A percentile compares a stretch with the other conserved stretches of the same genome.
Conservation (phyloP, 148 eudicot species). For the Vaccinium vitisidaea region DNA sequence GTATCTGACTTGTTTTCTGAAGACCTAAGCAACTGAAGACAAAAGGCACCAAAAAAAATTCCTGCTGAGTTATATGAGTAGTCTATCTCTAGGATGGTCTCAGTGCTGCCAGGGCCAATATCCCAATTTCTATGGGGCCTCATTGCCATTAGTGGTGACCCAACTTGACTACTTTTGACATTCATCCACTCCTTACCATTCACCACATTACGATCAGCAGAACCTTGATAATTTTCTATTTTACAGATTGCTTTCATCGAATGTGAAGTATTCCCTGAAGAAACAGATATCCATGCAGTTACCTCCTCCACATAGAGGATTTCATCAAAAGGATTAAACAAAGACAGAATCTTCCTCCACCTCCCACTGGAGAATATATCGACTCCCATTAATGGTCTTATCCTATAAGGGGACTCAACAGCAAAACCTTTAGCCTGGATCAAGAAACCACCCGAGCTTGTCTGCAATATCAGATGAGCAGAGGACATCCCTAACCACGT, state of each 20-base stretch:
- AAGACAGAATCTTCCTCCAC: constrained; percentile 58
- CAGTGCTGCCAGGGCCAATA: constrained; percentile 48
- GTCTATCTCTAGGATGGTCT: constrained; percentile 49
- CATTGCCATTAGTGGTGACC: constrained; percentile 39
- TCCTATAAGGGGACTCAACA: constrained; percentile 62
- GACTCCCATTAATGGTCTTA: constrained; percentile 42
- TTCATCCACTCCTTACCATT: constrained; percentile 33
- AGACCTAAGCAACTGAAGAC: constrained; percentile 47
- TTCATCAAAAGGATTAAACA: constrained; percentile 67
- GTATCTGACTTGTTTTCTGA: constrained; percentile 38
- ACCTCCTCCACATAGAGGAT: constrained; percentile 68
- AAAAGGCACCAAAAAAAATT: constrained; percentile 51
- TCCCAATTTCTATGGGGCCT: constrained; percentile 65
- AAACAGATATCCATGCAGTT: constrained; percentile 48
- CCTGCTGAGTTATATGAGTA: constrained; percentile 35
- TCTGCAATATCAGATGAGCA: constrained; percentile 68
- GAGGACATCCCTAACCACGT: constrained; percentile 63
- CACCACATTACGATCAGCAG: constrained; percentile 17
- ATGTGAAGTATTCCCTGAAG: constrained; percentile 37
- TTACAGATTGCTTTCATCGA: constrained; percentile 45
- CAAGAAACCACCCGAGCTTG: constrained; percentile 83
- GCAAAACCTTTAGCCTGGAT: constrained; percentile 63
- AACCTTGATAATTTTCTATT: constrained; percentile 27
- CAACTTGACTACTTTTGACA: constrained; percentile 32
- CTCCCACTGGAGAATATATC: constrained; percentile 53